Conservation (phyloP, 2,329 filamentous ascomycete genomes). For the Fusarium sacchari region DNA sequence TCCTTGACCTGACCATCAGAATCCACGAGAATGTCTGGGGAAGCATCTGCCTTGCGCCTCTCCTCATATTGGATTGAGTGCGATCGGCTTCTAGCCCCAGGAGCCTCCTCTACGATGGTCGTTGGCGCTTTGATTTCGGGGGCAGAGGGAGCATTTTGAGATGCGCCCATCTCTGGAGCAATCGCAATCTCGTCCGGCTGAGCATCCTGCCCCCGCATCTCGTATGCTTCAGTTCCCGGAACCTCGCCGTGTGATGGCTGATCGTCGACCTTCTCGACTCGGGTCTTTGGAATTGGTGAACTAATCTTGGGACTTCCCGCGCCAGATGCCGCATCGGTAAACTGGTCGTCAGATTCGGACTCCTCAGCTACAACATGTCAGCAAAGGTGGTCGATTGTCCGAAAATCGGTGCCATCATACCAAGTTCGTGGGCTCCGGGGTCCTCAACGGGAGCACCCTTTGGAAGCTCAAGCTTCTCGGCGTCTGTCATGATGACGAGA, state of each 20-base stretch:
- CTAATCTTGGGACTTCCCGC: constrained; percentile 54
- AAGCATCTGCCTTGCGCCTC: constrained; percentile 61
- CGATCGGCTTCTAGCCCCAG: constrained; percentile 53
- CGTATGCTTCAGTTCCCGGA: constrained; percentile 68
- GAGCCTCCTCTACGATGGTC: constrained; percentile 64
- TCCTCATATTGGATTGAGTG: constrained; percentile 57
- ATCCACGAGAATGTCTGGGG: constrained; percentile 63
- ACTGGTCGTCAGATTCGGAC: constrained; percentile 76
- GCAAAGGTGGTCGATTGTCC: constrained; percentile 10
- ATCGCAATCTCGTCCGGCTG: constrained; percentile 69
- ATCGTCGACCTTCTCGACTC: constrained; percentile 68
- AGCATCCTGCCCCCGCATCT: constrained; percentile 66
- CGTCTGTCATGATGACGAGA: constrained; percentile 43
- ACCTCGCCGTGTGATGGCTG: constrained; percentile 66
- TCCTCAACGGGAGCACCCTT: constrained; percentile 54
- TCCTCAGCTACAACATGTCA: constrained; percentile 54
- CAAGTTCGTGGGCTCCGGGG: constrained; percentile 69
- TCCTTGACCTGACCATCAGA: constrained; percentile 54
- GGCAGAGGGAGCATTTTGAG: constrained; percentile 38
- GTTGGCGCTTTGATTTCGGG: constrained; percentile 53
- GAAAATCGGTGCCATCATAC: constrained; percentile 48
- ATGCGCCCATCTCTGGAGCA: constrained; percentile 44
- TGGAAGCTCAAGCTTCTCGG: constrained; percentile 48
- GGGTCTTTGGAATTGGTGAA: constrained; percentile 67
- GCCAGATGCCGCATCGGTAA: constrained; percentile 71